Evolutionary conservation across 1,139 yeast species (phyloP), one percentile per base, ranked within the genome.

Genomic region (Zygosaccharomyces sapae): DNA sequence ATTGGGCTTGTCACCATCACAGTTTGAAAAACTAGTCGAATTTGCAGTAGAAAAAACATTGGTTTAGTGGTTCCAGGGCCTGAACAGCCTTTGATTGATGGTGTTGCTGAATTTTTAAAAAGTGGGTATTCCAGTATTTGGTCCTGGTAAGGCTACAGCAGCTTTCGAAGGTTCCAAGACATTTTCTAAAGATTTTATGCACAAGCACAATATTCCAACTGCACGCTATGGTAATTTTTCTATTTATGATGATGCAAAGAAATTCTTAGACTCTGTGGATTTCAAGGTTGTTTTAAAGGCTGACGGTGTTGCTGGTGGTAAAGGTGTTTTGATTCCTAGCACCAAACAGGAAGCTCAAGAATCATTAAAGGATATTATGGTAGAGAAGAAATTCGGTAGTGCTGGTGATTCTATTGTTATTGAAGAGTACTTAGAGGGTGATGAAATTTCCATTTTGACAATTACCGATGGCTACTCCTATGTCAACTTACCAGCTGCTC

Each of bases 31-130:
- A 41, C 72, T 80, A 36, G 77, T 78, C 53, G 67, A 78, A 51
- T 88, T 89, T 68, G 95, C 96, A 6, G 66, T 74, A n/a, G 78
- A 79, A 36, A 90, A 51, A 62, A 76, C 7, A 76, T 94, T 50
- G 77, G 75, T 45, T 74, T 94, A 54, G 98, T 89, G 9, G 76
- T 94, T 44, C 98, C 98, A 33, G 99, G 99, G 37, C 98, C 99
- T n/a, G 99, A 94, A 70, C 96, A 89, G 69, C 98, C 98, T 36
- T 75, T 94, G 54, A 97, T 92, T 35, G 97, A 92, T 63, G 99
- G 99, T 41, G 81, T 92, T 51, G 70, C 90, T 33, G 70, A 82
- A 19, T 72, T 74, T 44, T 90, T 92, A 73, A 49, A 75, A 74
- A 48, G 84, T 85, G 47, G 98, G 98, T 56, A 83, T 94, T 53